A percentile compares a stretch with the other conserved stretches of the same genome.
These are phyloP conservation scores for Fusarium sp. DNA, from an alignment of 2,329 filamentous ascomycete genomes.

Conservation along the genomic window DNA sequence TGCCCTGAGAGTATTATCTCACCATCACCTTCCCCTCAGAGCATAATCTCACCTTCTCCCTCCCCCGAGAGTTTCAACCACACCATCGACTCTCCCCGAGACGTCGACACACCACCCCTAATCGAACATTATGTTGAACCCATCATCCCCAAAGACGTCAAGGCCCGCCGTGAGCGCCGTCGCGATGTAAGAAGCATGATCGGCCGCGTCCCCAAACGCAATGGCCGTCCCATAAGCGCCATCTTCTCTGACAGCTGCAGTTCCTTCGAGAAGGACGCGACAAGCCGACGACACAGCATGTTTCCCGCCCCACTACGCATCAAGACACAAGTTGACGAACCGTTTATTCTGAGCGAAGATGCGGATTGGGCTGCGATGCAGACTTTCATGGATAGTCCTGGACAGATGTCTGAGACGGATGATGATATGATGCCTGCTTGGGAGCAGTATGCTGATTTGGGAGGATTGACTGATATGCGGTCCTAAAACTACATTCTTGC, in stretches of 20 bases:
- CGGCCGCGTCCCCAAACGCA: conserved; percentile 41
- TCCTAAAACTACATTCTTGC: conserved; percentile 27
- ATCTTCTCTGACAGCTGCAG: conserved; percentile 45
- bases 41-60: conserved; percentile 11
- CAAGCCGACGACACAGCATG: conserved; percentile 39
- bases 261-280: not conserved
- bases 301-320: conserved; percentile 42
- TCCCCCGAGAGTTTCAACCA: conserved; percentile 44
- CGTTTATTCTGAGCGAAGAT: conserved; percentile 47
- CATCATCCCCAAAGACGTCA: conserved; percentile 29
- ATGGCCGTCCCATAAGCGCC: conserved; percentile 45
- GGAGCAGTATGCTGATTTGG: conserved; percentile 61
- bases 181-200: conserved; percentile 47
- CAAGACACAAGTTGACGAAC: conserved; percentile 40
- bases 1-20: conserved; percentile 41
- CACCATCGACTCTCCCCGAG: conserved; percentile 42
- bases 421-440: conserved; percentile 53
- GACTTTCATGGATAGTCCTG: conserved; percentile 49
- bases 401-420: conserved; percentile 27
- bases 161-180: conserved; percentile 46
- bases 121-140: conserved; percentile 36
- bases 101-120: conserved; percentile 38
- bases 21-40: conserved; percentile 43
- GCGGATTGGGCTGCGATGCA: conserved; percentile 55
- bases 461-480: conserved; percentile 56